Base-by-base conservation (phyloP, 768 basidiomycete species). In the Rhodotorula sphaerocarpa region DNA sequence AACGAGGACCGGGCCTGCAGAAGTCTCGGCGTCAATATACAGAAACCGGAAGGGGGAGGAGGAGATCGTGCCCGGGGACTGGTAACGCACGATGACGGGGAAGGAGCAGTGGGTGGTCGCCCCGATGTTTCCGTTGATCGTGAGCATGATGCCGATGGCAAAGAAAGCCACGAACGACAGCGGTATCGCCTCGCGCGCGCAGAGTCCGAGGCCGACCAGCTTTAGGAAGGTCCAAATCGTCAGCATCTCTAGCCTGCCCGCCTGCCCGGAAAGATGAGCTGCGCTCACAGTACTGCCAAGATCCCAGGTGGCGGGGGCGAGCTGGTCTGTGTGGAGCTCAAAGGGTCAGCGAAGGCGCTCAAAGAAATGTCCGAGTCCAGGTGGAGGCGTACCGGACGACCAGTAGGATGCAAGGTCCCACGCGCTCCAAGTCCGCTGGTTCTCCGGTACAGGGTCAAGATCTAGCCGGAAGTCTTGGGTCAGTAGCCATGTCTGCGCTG, bases 91-190 rank as follows among this genome's bases (percentile, higher is more conserved):
- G 30, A 48, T 27, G 28, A 48, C 47, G 15, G 47, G 47, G 20
- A 48, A 48, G 16, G 47, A 48, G 30, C 30, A 31, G 30, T 48
- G 47, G 18, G 30, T 48, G 30, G 5, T 20, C 7, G 47, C 30
- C 27, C 73, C 73, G 50, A 74, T 61, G 42, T 60, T 57, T 20
- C 65, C 73, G 63, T 73, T 74, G 45, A 70, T 62, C 56, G 52
- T 12, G 34, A 46, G 10, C 41, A 59, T 45, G 30, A 59, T 33
- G 11, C 58, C 59, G 56, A 62, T 47, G 9, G 28, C n/a, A 36
- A 51, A 16, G 25, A 63, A 63, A 21, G 44, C 62, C 20, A 58
- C 23, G 31, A 63, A 63, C 2, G 62, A 41, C 16, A 63, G 39
- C 2, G 62, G 62, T 23, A 63, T 57, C 3, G 56, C 62, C 21